Base-by-base conservation (phyloP, 2,329 filamentous ascomycete species). In the Colletotrichum sp. region DNA sequence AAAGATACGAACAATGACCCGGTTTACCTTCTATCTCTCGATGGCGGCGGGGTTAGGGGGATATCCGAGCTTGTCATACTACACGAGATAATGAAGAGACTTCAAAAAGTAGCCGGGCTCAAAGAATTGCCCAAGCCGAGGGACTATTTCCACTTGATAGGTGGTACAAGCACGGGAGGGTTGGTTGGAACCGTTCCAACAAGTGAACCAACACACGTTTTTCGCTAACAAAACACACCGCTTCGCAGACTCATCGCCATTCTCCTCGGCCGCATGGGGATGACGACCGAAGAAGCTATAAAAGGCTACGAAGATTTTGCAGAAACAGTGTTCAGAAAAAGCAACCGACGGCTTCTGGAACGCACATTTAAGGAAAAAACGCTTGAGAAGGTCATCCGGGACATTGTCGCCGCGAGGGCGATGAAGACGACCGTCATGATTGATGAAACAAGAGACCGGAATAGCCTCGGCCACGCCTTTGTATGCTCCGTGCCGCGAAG, bases 251-350 rank as follows among this genome's bases (percentile, higher is more conserved):
- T 89, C 10, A 86, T 89, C 12, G 87, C 88, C 4, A 84, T 89
- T 39, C 86, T 90, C 83, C 83, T 89, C 7, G 87, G 87, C 2
- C 84, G 86, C 4, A 80, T 90, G 1, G 79, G 84, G 34, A 87
- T 89, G 86, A 83, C 82, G 30, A 83, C 88, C 10, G 76, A 82
- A 28, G 85, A 89, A 21, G 88, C 86, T 34, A 84, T 88, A 18
- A 72, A 81, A 4, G 84, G 82, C 3, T 89, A 89, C 73, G 79
- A 84, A 16, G 67, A 78, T 5, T 82, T 88, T 3, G 85, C 84
- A 5, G 73, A 80, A 4, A 78, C 79, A 3, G 82, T 88, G 5
- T 88, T 89, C 72, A 71, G 77, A 2, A 78, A 77, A 13, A 80
- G 78, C 21, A 83, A 83, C 66, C 77, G 77, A 21, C 77, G 77